phyloP scores from a whole-genome alignment of 306 rosid genomes.

The Prosopis cineraria region DNA sequence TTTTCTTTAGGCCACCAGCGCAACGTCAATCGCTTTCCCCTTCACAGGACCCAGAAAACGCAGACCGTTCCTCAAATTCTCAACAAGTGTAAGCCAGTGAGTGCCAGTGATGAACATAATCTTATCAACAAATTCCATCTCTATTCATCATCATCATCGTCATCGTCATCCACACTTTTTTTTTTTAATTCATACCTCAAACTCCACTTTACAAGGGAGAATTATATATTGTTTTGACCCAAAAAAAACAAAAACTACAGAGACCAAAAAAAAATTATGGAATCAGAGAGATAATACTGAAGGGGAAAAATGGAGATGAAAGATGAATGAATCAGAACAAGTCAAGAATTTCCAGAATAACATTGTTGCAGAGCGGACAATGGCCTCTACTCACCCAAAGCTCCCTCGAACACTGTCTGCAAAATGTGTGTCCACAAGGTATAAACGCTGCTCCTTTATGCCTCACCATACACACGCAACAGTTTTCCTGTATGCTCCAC shows the following conservation, averaged over 20 bases:
- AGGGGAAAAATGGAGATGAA: background rate
- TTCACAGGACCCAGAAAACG: background rate
- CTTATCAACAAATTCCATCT: background rate
- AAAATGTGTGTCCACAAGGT: slow-evolving; percentile 89
- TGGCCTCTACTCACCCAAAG: slow-evolving; percentile 74
- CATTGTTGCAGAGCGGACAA: slow-evolving; percentile 87
- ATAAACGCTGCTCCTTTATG: slow-evolving; percentile 80
- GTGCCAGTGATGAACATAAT: background rate
- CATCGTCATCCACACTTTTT: background rate
- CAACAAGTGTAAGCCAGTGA: background rate
- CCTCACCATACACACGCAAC: slow-evolving; percentile 96
- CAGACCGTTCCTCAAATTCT: background rate
- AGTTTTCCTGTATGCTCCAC: slow-evolving; percentile 43
- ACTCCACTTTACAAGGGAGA: background rate
- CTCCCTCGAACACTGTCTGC: slow-evolving; percentile 86
- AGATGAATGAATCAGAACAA: slow-evolving; percentile 56
- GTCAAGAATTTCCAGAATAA: slow-evolving; percentile 79
- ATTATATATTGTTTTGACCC: background rate
- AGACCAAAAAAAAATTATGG: background rate
- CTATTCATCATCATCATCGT: background rate
- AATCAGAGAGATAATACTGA: background rate
- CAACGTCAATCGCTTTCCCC: background rate
- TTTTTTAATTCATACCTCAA: background rate
- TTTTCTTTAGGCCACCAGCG: too few relatives aligned
- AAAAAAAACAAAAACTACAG: background rate